These are phyloP conservation scores for Fusarium nisikadoi DNA, from an alignment of 2,329 filamentous ascomycete genomes.

Conservation along the genomic window DNA sequence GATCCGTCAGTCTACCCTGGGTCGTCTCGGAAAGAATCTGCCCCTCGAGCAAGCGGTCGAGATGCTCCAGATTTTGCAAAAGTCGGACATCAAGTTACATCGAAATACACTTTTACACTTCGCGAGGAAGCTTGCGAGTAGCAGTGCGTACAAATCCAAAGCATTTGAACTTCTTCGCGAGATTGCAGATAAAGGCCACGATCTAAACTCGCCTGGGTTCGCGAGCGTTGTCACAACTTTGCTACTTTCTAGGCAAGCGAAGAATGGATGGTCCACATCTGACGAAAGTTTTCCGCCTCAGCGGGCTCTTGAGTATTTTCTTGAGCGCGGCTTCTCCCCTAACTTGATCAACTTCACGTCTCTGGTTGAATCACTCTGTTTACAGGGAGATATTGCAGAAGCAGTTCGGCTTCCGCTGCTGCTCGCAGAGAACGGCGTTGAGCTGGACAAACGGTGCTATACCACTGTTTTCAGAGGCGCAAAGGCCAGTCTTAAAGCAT, in stretches of 20 bases:
- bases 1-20: conserved; percentile 54
- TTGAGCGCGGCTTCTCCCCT: conserved; percentile 70
- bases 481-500: conserved; percentile 65
- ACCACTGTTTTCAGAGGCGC: conserved; percentile 77
- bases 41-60: conserved; percentile 46
- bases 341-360: conserved; percentile 73
- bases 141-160: conserved; percentile 52
- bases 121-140: conserved; percentile 57
- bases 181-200: conserved; percentile 52
- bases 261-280: conserved; percentile 31
- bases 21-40: conserved; percentile 45
- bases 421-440: conserved; percentile 57
- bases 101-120: conserved; percentile 60
- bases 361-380: conserved; percentile 76
- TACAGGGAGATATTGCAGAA: conserved; percentile 54
- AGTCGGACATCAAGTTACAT: conserved; percentile 48
- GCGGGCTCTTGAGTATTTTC: conserved; percentile 54
- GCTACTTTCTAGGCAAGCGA: conserved; percentile 52
- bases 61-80: conserved; percentile 51
- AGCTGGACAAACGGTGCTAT: conserved; percentile 74
- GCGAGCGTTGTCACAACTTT: conserved; percentile 69
- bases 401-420: conserved; percentile 50
- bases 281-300: conserved; percentile 46
- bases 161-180: conserved; percentile 56
- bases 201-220: conserved; percentile 59